Percentiles rank a stretch among this genome's conserved stretches.
Conservation (phyloP, 176 grass and related monocot species). For the Secale cereale region DNA sequence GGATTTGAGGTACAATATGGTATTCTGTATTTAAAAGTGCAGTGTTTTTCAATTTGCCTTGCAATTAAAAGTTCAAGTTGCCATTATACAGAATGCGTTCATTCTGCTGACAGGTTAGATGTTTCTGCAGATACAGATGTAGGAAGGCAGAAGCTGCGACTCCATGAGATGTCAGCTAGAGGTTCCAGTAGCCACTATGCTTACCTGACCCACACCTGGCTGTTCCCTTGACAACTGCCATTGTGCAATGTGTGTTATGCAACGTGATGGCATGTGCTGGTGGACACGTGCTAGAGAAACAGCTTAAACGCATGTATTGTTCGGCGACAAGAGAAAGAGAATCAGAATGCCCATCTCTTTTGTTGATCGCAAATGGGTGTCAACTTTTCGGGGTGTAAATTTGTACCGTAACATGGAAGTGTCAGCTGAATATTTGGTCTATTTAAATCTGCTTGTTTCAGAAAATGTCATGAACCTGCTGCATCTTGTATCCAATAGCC, state of each 20-base stretch:
- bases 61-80: not conserved
- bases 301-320: slow-evolving; percentile 2
- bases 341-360: not conserved
- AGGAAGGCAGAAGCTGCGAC: not conserved
- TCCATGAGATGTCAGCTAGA: slow-evolving; percentile 15
- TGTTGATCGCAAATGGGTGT: not conserved
- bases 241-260: not conserved
- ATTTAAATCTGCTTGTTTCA: not conserved
- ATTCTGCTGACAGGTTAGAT: not conserved
- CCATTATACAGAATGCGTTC: not conserved
- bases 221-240: not conserved
- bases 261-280: not conserved
- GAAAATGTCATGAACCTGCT: not conserved
- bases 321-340: not conserved
- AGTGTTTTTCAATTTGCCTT: not conserved
- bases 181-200: not conserved
- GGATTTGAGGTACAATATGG: slow-evolving; percentile 35
- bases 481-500: not conserved
- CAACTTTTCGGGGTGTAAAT: not conserved
- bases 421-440: not conserved
- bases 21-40: not conserved
- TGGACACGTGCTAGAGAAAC: slow-evolving; percentile 4
- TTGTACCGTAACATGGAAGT: not conserved
- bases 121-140: slow-evolving; percentile 3
- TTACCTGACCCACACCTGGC: not conserved